Percentiles rank a stretch among this genome's conserved stretches.
phyloP scores from a whole-genome alignment of 1,284 basidiomycete genomes.

The Irpex sp. region DNA sequence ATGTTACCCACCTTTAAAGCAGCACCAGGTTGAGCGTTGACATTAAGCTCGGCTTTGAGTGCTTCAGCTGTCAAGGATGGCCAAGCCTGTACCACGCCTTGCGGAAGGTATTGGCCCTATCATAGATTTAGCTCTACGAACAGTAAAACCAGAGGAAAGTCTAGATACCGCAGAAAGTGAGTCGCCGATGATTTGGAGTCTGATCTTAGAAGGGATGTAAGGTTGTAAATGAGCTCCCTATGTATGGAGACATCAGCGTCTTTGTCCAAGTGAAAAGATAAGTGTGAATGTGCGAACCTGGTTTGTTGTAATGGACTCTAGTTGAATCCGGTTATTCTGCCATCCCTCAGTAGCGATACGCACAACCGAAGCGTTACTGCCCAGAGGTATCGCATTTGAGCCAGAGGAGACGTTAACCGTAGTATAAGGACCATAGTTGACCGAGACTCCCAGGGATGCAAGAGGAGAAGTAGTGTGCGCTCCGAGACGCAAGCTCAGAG shows the following conservation, averaged over 20 bases:
- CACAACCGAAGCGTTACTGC: conserved; percentile 27
- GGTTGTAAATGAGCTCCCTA: conserved; percentile 44
- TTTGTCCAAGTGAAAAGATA: background rate
- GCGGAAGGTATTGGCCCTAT: conserved; percentile 50
- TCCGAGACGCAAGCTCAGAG: conserved; percentile 46
- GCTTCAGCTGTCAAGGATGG: conserved; percentile 48
- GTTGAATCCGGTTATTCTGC: conserved; percentile 55
- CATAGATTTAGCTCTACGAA: background rate
- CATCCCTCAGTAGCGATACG: conserved; percentile 52
- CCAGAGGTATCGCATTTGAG: conserved; percentile 35
- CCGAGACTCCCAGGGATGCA: conserved; percentile 43
- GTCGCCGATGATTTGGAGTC: conserved; percentile 58
- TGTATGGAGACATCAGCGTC: no score
- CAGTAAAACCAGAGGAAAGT: background rate
- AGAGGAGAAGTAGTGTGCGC: conserved; percentile 44
- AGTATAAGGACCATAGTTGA: conserved; percentile 44
- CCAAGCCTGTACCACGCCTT: conserved; percentile 58
- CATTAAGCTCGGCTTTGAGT: conserved; percentile 49
- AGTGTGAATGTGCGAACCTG: conserved; percentile 27
- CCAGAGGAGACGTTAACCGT: conserved; percentile 48
- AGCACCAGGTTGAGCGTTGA: conserved; percentile 52
- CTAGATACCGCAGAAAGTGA: conserved; percentile 48
- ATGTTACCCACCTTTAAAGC: conserved; percentile 37
- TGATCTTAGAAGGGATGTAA: conserved; percentile 42
- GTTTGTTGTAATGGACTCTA: conserved; percentile 46